These are phyloP conservation scores for Waltergamsia citrina DNA, from an alignment of 2,329 filamentous ascomycete species.

Conservation along the genomic window DNA sequence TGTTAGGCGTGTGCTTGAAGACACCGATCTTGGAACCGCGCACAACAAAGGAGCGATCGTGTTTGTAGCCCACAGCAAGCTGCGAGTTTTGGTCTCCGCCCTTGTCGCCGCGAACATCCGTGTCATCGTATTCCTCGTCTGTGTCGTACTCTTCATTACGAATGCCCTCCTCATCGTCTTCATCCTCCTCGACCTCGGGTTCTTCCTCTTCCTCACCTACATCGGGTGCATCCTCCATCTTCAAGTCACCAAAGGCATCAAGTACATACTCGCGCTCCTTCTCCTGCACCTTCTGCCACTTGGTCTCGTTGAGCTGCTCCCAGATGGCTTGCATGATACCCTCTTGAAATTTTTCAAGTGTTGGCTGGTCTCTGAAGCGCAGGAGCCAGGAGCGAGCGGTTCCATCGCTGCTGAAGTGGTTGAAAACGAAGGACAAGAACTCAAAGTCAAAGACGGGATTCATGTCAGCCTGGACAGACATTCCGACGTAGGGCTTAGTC, in stretches of 20 bases:
- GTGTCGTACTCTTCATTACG: slow-evolving; percentile 59
- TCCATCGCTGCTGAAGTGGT: slow-evolving; percentile 83
- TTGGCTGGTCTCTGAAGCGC: slow-evolving; percentile 76
- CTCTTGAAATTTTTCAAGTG: slow-evolving; percentile 81
- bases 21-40: slow-evolving; percentile 97
- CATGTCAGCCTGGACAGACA: slow-evolving; percentile 78
- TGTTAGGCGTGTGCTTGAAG: slow-evolving; percentile 91
- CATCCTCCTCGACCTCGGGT: slow-evolving; percentile 45
- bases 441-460: slow-evolving; percentile 99
- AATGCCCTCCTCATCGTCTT: slow-evolving; percentile 52
- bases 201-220: slow-evolving; percentile 40
- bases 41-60: slow-evolving; percentile 94
- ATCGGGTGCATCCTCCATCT: slow-evolving; percentile 67
- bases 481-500: slow-evolving; percentile 77
- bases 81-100: slow-evolving; percentile 83
- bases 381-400: slow-evolving; percentile 93
- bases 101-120: slow-evolving; percentile 56
- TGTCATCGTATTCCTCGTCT: slow-evolving; percentile 64
- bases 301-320: slow-evolving; percentile 90
- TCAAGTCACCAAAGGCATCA: slow-evolving; percentile 89
- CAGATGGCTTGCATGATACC: slow-evolving; percentile 92
- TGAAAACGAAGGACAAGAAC: slow-evolving; percentile 98
- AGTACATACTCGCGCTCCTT: slow-evolving; percentile 89
- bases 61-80: slow-evolving; percentile 91
- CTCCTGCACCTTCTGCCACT: slow-evolving; percentile 90